Percentiles rank a stretch among this genome's conserved stretches.
Evolutionary conservation across 75 land plant genomes (phyloP).

Genomic region (Selaginella moellendorffii): DNA sequence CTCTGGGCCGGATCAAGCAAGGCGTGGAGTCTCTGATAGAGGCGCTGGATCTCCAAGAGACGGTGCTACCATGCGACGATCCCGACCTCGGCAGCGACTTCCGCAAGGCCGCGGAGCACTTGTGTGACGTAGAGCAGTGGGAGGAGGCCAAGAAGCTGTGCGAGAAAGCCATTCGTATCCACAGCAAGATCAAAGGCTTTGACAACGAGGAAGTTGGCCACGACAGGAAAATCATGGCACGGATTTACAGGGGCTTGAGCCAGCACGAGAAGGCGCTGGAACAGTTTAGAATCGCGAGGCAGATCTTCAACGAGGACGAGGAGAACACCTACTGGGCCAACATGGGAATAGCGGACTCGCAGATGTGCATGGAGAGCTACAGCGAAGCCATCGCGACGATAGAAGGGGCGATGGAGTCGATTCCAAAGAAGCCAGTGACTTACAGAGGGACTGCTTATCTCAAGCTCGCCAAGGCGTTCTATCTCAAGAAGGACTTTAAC

Average conservation of each 20-base stretch:
- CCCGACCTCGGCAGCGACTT: not conserved
- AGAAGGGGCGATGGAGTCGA: not conserved
- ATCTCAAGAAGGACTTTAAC: not conserved
- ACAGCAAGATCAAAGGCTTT: not conserved
- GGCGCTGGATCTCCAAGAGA: not conserved
- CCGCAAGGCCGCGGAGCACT: not conserved
- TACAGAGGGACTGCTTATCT: not conserved
- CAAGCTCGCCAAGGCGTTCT: not conserved
- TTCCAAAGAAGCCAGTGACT: not conserved
- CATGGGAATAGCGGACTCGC: not conserved
- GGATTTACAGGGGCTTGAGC: not conserved
- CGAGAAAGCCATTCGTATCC: not conserved
- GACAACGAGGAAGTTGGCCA: not conserved
- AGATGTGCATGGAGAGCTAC: not conserved
- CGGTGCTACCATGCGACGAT: not conserved
- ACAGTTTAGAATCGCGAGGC: not conserved
- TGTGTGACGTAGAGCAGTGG: not conserved
- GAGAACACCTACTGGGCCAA: not conserved
- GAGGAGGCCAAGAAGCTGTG: not conserved
- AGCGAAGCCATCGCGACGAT: not conserved
- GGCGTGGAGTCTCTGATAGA: not conserved
- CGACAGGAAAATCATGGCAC: not conserved
- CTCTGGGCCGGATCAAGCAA: not conserved
- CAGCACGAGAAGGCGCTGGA: not conserved
- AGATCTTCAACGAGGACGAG: not conserved